A percentile compares a stretch with the other conserved stretches of the same genome.
phyloP scores from a whole-genome alignment of 345 rosid species.

The Populus simonii region DNA sequence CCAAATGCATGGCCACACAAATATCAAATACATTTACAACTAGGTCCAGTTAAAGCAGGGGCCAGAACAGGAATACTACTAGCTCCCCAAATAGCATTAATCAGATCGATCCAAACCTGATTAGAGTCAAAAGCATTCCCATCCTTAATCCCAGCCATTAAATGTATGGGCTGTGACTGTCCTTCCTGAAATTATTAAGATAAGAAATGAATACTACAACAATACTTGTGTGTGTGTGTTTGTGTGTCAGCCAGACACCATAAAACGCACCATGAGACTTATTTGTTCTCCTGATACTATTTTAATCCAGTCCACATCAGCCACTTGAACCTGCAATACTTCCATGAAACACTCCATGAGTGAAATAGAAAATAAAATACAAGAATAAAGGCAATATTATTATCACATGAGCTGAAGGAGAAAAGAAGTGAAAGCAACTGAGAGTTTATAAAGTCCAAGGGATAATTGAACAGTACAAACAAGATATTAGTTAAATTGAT shows the following conservation, averaged over 20 bases:
- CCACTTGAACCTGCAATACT: slow-evolving; percentile 70
- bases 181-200: slow-evolving; percentile 66
- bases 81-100: neutral
- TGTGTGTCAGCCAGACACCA: neutral
- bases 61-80: neutral
- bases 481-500: neutral
- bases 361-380: neutral
- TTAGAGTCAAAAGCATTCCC: slow-evolving; percentile 67
- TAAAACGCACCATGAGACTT: slow-evolving; percentile 71
- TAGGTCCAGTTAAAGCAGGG: neutral
- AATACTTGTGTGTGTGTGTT: neutral
- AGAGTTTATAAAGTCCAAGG: neutral
- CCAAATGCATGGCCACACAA: neutral
- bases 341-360: slow-evolving; percentile 17
- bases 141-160: slow-evolving; percentile 66
- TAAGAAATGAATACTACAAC: slow-evolving; percentile 6
- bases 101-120: slow-evolving; percentile 58
- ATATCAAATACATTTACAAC: neutral
- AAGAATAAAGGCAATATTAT: slow-evolving; percentile 2
- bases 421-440: slow-evolving; percentile 3
- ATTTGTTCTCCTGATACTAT: slow-evolving; percentile 69
- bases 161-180: slow-evolving; percentile 45
- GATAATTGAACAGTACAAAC: too few species aligned
- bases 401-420: neutral
- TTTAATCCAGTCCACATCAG: slow-evolving; percentile 91